Base-by-base conservation (phyloP, 352 stramenopile species). In the Phytophthora cryptogea region DNA sequence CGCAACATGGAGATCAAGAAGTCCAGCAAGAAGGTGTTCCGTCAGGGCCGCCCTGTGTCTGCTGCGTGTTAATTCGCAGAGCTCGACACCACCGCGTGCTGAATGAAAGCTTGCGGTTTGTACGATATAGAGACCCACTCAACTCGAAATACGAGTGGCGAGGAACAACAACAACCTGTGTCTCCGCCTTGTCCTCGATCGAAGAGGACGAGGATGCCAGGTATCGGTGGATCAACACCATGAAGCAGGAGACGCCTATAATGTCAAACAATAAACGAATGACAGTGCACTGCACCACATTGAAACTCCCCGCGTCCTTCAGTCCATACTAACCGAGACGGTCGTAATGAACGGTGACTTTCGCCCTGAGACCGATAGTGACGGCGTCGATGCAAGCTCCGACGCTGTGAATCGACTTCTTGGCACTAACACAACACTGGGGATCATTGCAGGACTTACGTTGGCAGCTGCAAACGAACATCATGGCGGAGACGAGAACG, bases 381-480 rank as follows among this genome's bases (percentile, higher is more conserved):
- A 68, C n/a, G 46, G 33, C 26, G 32, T 30, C 14, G 46, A 32
- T n/a, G 30, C 40, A 14, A 47, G 26, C 40, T n/a, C 46, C 9
- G 46, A 62, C 3, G 51, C 78, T 8, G 59, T 88, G 41, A 58
- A 44, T 48, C 66, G 66, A 33, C 49, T 88, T 2, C 56, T 86
- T 17, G 43, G 54, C 20, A 68, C 65, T 1, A 68, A 87, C 53
- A 76, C 80, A 42, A 78, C 72, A 35, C 64, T 89, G 23, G 80
- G 73, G 20, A 80, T 89, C 59, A 71, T 88, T 33, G 77, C 80
- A 3, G 72, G 70, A 0, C 66, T 89, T 47, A 76, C 80, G 31
- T 52, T 89, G 27, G 72, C 68, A 10, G 58, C 68, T 16, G 59
- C 59, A 42, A 78, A 51, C 36, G 68, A 79, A 37, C 54, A 56